Evolutionary conservation across 73 alveolate genomes (phyloP), one percentile per base, ranked within the genome.

Genomic region (Symbiodinium natans): DNA sequence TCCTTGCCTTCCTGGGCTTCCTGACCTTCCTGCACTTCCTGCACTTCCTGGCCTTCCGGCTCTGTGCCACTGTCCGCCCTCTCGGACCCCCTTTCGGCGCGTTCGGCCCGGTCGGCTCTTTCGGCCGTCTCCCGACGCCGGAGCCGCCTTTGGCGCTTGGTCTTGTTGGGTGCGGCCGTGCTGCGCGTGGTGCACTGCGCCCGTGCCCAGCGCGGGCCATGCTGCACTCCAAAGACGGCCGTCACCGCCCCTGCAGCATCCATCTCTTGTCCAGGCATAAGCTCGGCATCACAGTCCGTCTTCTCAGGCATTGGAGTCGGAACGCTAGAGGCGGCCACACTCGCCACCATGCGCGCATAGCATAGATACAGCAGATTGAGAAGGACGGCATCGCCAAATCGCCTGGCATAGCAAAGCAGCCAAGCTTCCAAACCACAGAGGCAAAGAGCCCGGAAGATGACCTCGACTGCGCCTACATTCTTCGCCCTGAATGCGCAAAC

Each of bases 171-270:
- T 23, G 97, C 97, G 10, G 97, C 97, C 5, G 97, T 90, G 97
- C 97, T 90, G 74, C 97, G 97, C 8, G 97, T 90, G 88, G 89
- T 90, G 80, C 97, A 90, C 88, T 90, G 97, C 23, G 97, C 97
- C 17, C 97, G 73, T 25, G 82, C 52, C 97, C 97, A 90, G 36
- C 97, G 97, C 15, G 97, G 97, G 17, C 97, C 97, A 29, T 90
- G 97, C 48, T 90, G 97, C n/a, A 90, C 97, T 1, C 97, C 97
- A 40, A 90, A 90, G 19, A 90, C 34, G 89, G 89, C 88, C 52
- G 97, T 71, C 89, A 90, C 97, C 19, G 77, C 36, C 56, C 77
- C 80, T 13, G 97, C 97, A 2, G 89, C 52, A n/a, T 90, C 97
- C 36, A 38, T 59, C 31, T 40, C 84, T 6, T 34, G 46, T 40